Evolutionary conservation across 1,139 yeast species (phyloP).

Genomic region (Nakaseomyces uthaithaninus): DNA sequence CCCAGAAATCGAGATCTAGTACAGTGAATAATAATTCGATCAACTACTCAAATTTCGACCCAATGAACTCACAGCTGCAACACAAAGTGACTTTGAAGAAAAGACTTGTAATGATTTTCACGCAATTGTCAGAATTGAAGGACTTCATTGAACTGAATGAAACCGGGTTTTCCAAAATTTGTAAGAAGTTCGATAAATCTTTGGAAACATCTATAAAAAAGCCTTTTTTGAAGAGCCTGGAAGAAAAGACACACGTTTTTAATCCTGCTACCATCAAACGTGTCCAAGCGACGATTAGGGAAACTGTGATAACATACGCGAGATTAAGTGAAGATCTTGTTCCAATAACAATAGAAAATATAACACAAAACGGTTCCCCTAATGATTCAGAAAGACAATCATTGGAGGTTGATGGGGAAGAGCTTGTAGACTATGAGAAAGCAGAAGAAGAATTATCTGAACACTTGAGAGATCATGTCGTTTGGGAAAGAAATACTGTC

Average conservation of each 20-base stretch:
- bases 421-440: conserved; percentile 17
- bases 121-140: conserved; percentile 71
- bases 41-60: background rate
- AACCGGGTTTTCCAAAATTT: conserved; percentile 81
- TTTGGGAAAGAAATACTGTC: conserved; percentile 93
- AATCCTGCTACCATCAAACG: conserved; percentile 37
- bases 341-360: conserved; percentile 1
- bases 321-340: conserved; percentile 32
- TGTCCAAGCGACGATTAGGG: conserved; percentile 39
- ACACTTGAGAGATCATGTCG: conserved; percentile 82
- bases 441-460: conserved; percentile 64
- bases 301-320: conserved; percentile 37
- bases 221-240: conserved; percentile 40
- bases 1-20: conserved; percentile 1
- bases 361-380: background rate
- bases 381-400: conserved; percentile 3
- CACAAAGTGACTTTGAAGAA: conserved; percentile 58
- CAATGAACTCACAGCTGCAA: conserved; percentile 13
- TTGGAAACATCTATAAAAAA: conserved; percentile 52
- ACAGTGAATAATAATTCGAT: conserved; percentile 8
- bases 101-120: conserved; percentile 57
- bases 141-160: conserved; percentile 74
- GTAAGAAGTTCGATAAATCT: conserved; percentile 85
- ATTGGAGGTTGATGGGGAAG: conserved; percentile 8
- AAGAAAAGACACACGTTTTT: conserved; percentile 40